These are phyloP conservation scores for Tuber melanosporum DNA, from an alignment of 495 filamentous ascomycete species.

Conservation along the genomic window DNA sequence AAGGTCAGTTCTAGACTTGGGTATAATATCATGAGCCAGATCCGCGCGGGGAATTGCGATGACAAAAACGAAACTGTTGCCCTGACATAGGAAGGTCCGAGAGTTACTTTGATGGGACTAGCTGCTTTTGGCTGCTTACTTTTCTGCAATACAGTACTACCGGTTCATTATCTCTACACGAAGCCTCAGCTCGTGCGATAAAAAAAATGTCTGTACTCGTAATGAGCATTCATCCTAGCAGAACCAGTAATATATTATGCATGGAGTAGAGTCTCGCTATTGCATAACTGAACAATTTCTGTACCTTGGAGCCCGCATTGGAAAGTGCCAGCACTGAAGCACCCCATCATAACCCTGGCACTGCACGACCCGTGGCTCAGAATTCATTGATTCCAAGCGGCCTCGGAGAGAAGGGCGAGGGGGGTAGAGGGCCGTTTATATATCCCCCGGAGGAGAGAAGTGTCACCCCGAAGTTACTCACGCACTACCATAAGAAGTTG, in stretches of 20 bases:
- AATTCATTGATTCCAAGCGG: too few relatives aligned
- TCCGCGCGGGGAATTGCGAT: not conserved
- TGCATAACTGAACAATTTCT: too few relatives aligned
- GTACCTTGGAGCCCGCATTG: not conserved
- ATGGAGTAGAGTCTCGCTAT: not conserved
- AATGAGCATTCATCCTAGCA: not conserved
- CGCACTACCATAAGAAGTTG: too few relatives aligned
- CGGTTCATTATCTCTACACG: not conserved
- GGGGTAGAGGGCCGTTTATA: not conserved
- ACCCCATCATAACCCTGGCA: not conserved
- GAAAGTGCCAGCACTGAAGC: not conserved
- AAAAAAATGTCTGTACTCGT: not conserved
- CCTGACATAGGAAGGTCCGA: not conserved
- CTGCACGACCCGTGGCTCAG: too few relatives aligned
- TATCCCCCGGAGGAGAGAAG: not conserved
- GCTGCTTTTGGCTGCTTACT: not conserved
- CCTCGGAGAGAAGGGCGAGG: not conserved
- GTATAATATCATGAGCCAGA: not conserved
- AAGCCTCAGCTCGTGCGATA: not conserved
- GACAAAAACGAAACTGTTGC: not conserved
- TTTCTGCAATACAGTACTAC: not conserved
- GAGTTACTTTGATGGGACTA: not conserved
- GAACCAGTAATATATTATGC: not conserved
- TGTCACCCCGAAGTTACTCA: not conserved
- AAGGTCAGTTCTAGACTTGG: not conserved